phyloP scores from a whole-genome alignment of 305 asterid genomes.

The Fraxinus ornus region DNA sequence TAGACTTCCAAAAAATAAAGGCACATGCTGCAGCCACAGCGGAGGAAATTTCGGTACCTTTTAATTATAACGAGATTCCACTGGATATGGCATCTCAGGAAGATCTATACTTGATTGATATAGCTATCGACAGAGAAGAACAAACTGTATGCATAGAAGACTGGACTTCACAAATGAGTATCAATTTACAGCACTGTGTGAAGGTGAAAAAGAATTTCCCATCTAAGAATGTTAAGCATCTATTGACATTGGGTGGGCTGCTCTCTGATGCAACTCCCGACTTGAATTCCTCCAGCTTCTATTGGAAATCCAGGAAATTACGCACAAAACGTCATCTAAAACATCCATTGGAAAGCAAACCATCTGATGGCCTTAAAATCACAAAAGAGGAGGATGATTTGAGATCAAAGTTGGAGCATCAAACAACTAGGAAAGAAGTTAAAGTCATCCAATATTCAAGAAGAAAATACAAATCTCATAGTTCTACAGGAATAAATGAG shows the following conservation, averaged over 20 bases:
- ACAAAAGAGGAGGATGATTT: conserved; percentile 27
- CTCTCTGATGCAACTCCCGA: conserved; percentile 39
- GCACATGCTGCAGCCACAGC: conserved; percentile 72
- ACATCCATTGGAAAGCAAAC: conserved; percentile 28
- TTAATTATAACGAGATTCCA: conserved; percentile 54
- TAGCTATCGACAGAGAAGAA: conserved; percentile 65
- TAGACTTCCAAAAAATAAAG: conserved; percentile 82
- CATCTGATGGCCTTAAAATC: conserved; percentile 23
- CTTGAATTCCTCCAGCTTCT: conserved; percentile 35
- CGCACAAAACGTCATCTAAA: conserved; percentile 62
- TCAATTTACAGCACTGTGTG: conserved; percentile 70
- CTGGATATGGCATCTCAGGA: conserved; percentile 56
- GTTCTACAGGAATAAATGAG: conserved; percentile 28
- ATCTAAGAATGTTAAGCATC: conserved; percentile 50
- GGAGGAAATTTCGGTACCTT: conserved; percentile 59
- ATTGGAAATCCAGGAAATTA: conserved; percentile 76
- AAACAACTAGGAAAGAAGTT: conserved; percentile 33
- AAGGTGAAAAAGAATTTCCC: conserved; percentile 59
- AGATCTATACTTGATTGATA: conserved; percentile 67
- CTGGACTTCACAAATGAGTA: conserved; percentile 72
- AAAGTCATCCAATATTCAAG: conserved; percentile 70
- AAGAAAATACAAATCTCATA: conserved; percentile 50
- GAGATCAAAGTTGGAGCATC: conserved; percentile 30
- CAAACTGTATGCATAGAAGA: conserved; percentile 45
- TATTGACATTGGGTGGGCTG: conserved; percentile 60